These are phyloP conservation scores for Clarkia xantiana DNA, from an alignment of 345 rosid genomes.

Conservation along the genomic window DNA sequence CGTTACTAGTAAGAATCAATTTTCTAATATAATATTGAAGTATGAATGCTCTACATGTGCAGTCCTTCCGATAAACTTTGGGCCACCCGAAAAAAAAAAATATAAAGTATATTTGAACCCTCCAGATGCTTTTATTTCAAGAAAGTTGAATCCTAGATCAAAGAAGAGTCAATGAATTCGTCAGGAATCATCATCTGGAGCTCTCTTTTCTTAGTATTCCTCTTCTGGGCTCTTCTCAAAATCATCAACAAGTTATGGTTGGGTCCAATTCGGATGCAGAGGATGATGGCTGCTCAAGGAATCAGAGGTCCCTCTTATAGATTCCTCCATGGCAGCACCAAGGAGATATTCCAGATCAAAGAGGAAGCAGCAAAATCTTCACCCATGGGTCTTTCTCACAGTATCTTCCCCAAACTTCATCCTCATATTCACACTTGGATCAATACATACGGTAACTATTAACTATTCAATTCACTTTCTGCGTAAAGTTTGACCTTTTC, in stretches of 20 bases:
- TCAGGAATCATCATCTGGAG: background rate
- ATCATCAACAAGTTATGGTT: conserved; percentile 13
- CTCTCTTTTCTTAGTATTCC: background rate
- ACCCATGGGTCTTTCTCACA: conserved; percentile 5
- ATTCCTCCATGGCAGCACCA: conserved; percentile 14
- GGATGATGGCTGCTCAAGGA: conserved; percentile 11
- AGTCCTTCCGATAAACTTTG: too few relatives aligned
- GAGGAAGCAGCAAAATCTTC: conserved; percentile 1
- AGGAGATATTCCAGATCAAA: background rate
- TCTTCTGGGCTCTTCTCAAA: conserved; percentile 3
- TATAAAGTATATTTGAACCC: too few relatives aligned
- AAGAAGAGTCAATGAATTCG: background rate
- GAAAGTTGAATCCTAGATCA: too few relatives aligned
- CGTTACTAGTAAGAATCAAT: too few relatives aligned
- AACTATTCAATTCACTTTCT: background rate
- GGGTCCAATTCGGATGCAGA: conserved; percentile 9
- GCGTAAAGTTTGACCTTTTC: background rate
- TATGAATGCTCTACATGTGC: too few relatives aligned
- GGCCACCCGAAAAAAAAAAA: too few relatives aligned
- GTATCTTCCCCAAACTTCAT: conserved; percentile 6
- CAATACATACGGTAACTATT: conserved; percentile 3
- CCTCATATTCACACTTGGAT: conserved; percentile 9
- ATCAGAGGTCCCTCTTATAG: conserved; percentile 9
- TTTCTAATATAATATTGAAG: too few relatives aligned
- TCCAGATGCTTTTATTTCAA: too few relatives aligned